A percentile compares a stretch with the other conserved stretches of the same genome.
Conservation (phyloP, 495 filamentous ascomycete species). For the Hypoxylon lienhwacheense region DNA sequence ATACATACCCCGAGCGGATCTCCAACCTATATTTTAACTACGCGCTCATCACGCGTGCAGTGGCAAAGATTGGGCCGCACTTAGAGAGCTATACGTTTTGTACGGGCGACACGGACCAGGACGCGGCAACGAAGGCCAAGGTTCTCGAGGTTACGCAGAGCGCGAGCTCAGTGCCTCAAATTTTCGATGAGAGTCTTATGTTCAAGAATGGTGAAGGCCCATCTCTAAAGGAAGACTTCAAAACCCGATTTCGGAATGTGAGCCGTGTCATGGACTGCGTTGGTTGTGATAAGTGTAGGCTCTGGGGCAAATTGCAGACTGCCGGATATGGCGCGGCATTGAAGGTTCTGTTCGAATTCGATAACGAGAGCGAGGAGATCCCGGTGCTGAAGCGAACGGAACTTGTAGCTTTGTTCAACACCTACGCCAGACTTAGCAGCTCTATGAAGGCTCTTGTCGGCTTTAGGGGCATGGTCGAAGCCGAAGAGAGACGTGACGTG, state of each 20-base stretch:
- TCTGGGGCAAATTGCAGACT: conserved; percentile 98
- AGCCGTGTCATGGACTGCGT: conserved; percentile 98
- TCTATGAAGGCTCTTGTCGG: conserved; percentile 72
- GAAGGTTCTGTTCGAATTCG: conserved; percentile 95
- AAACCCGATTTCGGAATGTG: conserved; percentile 94
- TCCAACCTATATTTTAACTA: conserved; percentile 99
- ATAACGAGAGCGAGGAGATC: conserved; percentile 69
- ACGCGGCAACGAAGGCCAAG: conserved; percentile 75
- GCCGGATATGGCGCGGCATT: conserved; percentile 92
- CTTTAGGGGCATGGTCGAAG: conserved; percentile 72
- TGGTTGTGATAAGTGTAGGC: conserved; percentile 95
- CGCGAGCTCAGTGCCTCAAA: conserved; percentile 65
- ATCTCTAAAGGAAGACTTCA: conserved; percentile 94
- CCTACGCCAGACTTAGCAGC: conserved; percentile 80
- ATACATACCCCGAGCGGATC: conserved; percentile 83
- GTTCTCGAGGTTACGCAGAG: conserved; percentile 72
- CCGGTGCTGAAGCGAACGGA: conserved; percentile 84
- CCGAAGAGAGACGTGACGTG: conserved; percentile 45
- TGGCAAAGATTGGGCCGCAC: conserved; percentile 87
- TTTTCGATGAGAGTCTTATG: conserved; percentile 95
- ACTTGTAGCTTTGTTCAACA: conserved; percentile 91
- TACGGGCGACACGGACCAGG: conserved; percentile 77
- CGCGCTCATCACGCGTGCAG: conserved; percentile 83
- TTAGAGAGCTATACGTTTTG: conserved; percentile 86
- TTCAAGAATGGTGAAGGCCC: conserved; percentile 73